phyloP scores from a whole-genome alignment of 331 rosid genomes.

The Acacia concinna region DNA sequence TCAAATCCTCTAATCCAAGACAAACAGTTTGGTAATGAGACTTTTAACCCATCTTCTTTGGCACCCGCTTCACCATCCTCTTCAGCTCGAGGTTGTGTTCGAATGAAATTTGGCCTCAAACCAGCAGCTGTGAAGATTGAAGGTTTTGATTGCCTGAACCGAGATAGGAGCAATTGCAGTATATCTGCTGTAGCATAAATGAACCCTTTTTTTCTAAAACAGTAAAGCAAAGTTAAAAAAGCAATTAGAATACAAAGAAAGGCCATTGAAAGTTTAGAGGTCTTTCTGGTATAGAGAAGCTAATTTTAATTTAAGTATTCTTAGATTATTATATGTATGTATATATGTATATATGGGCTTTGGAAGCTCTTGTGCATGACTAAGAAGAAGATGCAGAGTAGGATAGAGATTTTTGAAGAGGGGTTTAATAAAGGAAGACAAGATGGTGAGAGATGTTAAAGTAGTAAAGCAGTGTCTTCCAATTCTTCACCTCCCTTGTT shows the following conservation, averaged over 20 bases:
- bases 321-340: conserved; percentile 35
- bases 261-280: conserved; percentile 30
- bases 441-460: background rate
- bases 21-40: conserved; percentile 64
- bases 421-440: conserved; percentile 40
- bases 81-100: conserved; percentile 60
- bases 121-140: conserved; percentile 72
- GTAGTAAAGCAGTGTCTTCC: conserved; percentile 18
- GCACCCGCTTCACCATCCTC: conserved; percentile 48
- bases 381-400: conserved; percentile 26
- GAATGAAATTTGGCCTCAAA: conserved; percentile 60
- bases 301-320: conserved; percentile 32
- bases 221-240: conserved; percentile 15
- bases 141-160: conserved; percentile 82
- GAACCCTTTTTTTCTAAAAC: background rate
- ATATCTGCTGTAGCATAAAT: conserved; percentile 80
- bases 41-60: conserved; percentile 36
- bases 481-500: conserved; percentile 27
- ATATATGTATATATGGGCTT: conserved; percentile 34
- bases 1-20: conserved; percentile 85
- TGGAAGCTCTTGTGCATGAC: conserved; percentile 35
- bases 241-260: conserved; percentile 26
- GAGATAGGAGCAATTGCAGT: conserved; percentile 69
- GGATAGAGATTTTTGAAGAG: conserved; percentile 31
- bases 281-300: conserved; percentile 37